These are phyloP conservation scores for Linnemannia zychae DNA, from an alignment of 192 early-diverging fungal genomes.

Conservation along the genomic window DNA sequence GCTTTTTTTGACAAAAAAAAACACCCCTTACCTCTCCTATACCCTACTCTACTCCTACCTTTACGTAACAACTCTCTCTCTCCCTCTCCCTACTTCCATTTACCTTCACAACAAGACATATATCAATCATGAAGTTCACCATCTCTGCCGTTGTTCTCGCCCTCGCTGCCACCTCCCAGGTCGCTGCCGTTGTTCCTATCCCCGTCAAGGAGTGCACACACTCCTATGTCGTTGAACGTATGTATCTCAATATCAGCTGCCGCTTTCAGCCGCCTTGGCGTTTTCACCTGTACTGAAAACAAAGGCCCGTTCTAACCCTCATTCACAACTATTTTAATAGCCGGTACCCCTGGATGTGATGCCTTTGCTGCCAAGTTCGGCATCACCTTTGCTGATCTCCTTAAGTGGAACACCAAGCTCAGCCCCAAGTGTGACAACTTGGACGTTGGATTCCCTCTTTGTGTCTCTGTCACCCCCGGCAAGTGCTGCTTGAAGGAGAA, in stretches of 20 bases:
- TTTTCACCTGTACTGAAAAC: no score
- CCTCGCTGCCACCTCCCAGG: conserved; percentile 27
- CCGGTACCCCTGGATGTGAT: conserved; percentile 14
- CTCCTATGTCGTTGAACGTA: conserved; percentile 27
- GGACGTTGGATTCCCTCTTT: conserved; percentile 24
- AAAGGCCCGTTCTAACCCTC: background rate
- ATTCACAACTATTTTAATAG: background rate
- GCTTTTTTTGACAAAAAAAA: conserved; percentile 12
- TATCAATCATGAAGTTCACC: conserved; percentile 33
- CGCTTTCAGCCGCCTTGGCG: no score
- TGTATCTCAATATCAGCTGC: background rate
- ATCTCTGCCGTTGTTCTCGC: conserved; percentile 31
- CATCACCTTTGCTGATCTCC: conserved; percentile 16
- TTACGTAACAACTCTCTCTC: background rate
- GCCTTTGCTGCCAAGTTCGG: conserved; percentile 13
- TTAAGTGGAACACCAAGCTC: conserved; percentile 25
- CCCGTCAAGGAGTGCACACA: conserved; percentile 34
- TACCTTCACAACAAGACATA: background rate
- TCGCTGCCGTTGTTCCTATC: conserved; percentile 27
- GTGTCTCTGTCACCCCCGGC: conserved; percentile 29
- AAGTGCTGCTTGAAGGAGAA: conserved; percentile 15
- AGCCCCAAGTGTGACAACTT: conserved; percentile 4
- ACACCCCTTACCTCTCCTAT: background rate
- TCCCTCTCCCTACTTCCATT: background rate
- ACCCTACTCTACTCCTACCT: background rate